Conservation (phyloP, 2,329 filamentous ascomycete species). For the Verticillium alfalfae region DNA sequence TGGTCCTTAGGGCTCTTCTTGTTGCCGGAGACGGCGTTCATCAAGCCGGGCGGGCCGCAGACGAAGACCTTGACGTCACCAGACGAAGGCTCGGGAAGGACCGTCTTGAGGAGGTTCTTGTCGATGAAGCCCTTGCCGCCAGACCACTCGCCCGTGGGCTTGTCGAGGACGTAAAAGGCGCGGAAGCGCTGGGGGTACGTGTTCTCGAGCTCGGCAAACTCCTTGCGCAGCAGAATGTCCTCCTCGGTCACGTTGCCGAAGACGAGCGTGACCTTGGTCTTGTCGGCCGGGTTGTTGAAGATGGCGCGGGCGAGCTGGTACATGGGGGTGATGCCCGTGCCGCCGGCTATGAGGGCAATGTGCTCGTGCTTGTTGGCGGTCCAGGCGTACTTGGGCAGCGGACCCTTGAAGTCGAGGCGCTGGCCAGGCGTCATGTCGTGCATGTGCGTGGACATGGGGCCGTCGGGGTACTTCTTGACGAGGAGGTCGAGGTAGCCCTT, state of each 20-base stretch:
- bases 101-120: constrained; percentile 91
- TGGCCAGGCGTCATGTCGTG: constrained; percentile 80
- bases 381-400: constrained; percentile 92
- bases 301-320: constrained; percentile 88
- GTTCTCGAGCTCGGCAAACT: constrained; percentile 85
- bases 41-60: constrained; percentile 86
- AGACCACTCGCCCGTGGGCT: constrained; percentile 71
- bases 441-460: constrained; percentile 86
- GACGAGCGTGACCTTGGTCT: constrained; percentile 94
- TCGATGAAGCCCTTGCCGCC: constrained; percentile 75
- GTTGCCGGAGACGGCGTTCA: constrained; percentile 83
- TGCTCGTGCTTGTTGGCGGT: constrained; percentile 87
- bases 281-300: constrained; percentile 93
- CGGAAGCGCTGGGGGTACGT: constrained; percentile 92
- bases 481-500: constrained; percentile 82
- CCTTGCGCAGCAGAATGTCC: constrained; percentile 85
- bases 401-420: constrained; percentile 86
- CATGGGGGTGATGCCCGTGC: constrained; percentile 97
- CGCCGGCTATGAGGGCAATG: constrained; percentile 82
- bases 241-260: constrained; percentile 87
- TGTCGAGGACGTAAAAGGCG: constrained; percentile 89
- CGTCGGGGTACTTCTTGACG: constrained; percentile 85
- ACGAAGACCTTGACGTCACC: constrained; percentile 96
- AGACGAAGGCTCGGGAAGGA: constrained; percentile 85
- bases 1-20: constrained; percentile 95